Evolutionary conservation across 345 rosid species (phyloP), one percentile per base, ranked within the genome.

Genomic region (Syzygium aromaticum): DNA sequence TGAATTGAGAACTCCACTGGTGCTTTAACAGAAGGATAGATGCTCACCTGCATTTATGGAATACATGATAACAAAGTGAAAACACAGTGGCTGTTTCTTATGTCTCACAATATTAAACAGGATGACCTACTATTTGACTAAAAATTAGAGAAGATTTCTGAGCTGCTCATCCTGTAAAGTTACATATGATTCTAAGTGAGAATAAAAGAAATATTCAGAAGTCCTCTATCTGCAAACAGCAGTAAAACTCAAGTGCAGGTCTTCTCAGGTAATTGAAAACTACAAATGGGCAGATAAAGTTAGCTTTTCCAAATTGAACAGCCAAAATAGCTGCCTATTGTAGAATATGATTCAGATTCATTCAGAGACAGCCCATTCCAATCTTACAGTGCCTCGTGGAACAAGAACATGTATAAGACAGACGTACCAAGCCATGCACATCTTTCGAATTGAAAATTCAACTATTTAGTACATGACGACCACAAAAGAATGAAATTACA

Each of bases 11-110:
- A 90, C 87, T 96, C 99, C 53, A 93, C 98, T 2, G 96, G 96
- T 22, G 99, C 98, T 93, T 92, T 98, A 73, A 95, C 95, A 64
- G 96, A 89, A 51, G 98, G 98, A 90, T 98, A 96, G 88, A 98
- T 95, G 93, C 93, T 94, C 86, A 96, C 95, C 99, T 95, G 91
- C 84, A 86, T 43, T 73, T 46, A 61, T 22, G 14, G 21, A 53
- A n/a, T 84, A 83, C 14, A 84, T 43, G 6, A 56, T 38, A 49
- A 59, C 38, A 52, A 46, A 86, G 56, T 40, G 17, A 49, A 25
- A 53, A 27, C 49, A 43, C 10, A 19, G 59, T 84, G 59, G 46
- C 54, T 51, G 46, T 19, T 19, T 38, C 46, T 73, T 19, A 38
- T 73, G 27, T 49, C 82, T 73, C 49, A 38, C 25, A 73, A 19